Evolutionary conservation across 495 filamentous ascomycete species (phyloP), one percentile per base, ranked within the genome.

Genomic region (Pyronema domesticum): DNA sequence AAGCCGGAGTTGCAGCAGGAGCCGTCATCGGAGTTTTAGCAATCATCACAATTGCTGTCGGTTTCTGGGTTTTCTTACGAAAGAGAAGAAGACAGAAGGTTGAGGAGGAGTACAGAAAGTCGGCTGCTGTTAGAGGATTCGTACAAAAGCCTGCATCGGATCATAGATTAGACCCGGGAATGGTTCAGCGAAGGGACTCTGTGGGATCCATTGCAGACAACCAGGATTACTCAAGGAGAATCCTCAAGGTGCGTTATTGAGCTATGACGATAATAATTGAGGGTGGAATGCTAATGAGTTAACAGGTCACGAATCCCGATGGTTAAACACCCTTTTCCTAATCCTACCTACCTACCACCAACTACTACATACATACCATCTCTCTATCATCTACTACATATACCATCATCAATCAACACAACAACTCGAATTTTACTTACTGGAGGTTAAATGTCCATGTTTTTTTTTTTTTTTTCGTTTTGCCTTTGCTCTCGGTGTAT

Each of bases 151-250:
- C 63, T 33, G 59, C 67, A 51, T 55, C 61, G 40, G 89, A 96
- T 68, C 81, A 83, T 44, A 78, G 93, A 18, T 82, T 95, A 56
- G 91, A 98, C 58, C 86, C 89, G 18, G 79, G 82, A 48, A 85
- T 95, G 81, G 79, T 80, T 54, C 80, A 91, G 59, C 75, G 87
- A 64, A 79, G 91, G 67, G 80, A 89, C 72, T 96, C 91, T 69
- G 85, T 89, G 68, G 91, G 89, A 60, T 95, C 89, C 70, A 96
- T 98, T 65, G 89, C 89, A 60, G 93, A 98, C 67, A 91, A 95
- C 70, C 80, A 93, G 67, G 91, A 96, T 69, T 98, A 95, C 70
- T 95, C 91, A 55, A 78, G 91, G 68, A 83, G 83, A 64, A 94
- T 98, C 68, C 74, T 98, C 65, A 86, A 91, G 80, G 91, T 91